Evolutionary conservation across 202 grass and related monocot species (phyloP), one percentile per base, ranked within the genome.

Genomic region (Brachypodium distachyon): DNA sequence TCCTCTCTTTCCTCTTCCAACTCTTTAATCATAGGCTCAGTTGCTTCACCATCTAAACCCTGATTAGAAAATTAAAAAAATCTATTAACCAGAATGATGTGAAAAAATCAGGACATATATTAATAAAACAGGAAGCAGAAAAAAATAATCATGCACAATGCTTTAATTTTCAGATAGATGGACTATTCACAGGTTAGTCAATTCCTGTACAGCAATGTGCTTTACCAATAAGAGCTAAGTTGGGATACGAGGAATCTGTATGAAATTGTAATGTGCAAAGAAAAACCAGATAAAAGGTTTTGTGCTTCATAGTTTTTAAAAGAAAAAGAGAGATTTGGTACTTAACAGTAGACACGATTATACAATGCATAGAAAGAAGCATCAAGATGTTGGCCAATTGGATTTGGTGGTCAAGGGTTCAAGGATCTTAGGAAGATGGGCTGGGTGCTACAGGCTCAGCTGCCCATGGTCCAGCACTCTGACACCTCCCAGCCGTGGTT

Each of bases 11-110:
- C 95, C 56, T 98, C 95, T 85, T 98, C 95, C 61, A 98, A 77
- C 75, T 98, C 95, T 85, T 98, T 98, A 79, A 98, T 98, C 95
- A 98, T 98, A 67, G 91, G 95, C 62, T 98, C 95, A 21, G 95
- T 98, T 55, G 95, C 95, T 92, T 98, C 95, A 72, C 95, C 95
- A 88, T 98, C 95, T 80, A 94, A 86, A 70, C 95, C 95, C 95
- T 98, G 75, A 87, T 82, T 21, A 50, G 31, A 60, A 65, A 54
- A 83, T 31, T n/a, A 19, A 47, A 43, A n/a, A 66, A 73, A 36
- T 33, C 8, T 85, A 21, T 66, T 12, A 59, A 77, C 40, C 6
- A 53, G 17, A 61, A 37, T 44, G 38, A 41, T 22, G 40, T 41
- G 26, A 49, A 59, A 4, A 85, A 67, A 74, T 79, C 26, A 48